A percentile compares a stretch with the other conserved stretches of the same genome.
Conservation (phyloP, 2,329 filamentous ascomycete species). For the Microcyclospora tardicrescens region DNA sequence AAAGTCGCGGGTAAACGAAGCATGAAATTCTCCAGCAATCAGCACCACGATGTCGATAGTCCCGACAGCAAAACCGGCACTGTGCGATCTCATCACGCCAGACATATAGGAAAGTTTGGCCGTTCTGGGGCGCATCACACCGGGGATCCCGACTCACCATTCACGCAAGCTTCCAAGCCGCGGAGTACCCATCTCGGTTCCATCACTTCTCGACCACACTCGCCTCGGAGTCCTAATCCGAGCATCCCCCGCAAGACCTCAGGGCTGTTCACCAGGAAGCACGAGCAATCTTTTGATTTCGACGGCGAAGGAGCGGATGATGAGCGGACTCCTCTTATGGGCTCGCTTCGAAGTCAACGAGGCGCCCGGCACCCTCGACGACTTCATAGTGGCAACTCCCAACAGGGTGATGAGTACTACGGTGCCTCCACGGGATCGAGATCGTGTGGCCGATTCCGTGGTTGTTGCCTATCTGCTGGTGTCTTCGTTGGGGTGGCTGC, state of each 20-base stretch:
- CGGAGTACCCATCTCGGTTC: slow-evolving; percentile 38
- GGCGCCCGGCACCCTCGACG: slow-evolving; percentile 38
- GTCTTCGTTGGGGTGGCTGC: slow-evolving; percentile 70
- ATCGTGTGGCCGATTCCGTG: slow-evolving; percentile 54
- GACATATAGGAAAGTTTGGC: slow-evolving; percentile 69
- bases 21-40: slow-evolving; percentile 87
- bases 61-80: slow-evolving; percentile 28
- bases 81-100: slow-evolving; percentile 50
- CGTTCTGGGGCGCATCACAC: slow-evolving; percentile 33
- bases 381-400: slow-evolving; percentile 43
- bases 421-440: slow-evolving; percentile 9
- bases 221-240: slow-evolving; percentile 43
- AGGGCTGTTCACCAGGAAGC: slow-evolving; percentile 34
- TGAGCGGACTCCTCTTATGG: slow-evolving; percentile 72
- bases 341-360: slow-evolving; percentile 48
- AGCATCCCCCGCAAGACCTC: slow-evolving; percentile 1
- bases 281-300: slow-evolving; percentile 60
- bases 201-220: slow-evolving; percentile 47
- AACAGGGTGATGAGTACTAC: slow-evolving; percentile 33
- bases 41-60: slow-evolving; percentile 50
- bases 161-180: slow-evolving; percentile 57
- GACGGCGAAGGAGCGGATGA: slow-evolving; percentile 67
- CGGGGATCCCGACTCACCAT: slow-evolving; percentile 63
- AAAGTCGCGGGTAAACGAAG: slow-evolving; percentile 66
- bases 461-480: slow-evolving; percentile 71